A percentile compares a stretch with the other conserved stretches of the same genome.
These are phyloP conservation scores for Russula olivacea DNA, from an alignment of 768 basidiomycete genomes.

Conservation along the genomic window DNA sequence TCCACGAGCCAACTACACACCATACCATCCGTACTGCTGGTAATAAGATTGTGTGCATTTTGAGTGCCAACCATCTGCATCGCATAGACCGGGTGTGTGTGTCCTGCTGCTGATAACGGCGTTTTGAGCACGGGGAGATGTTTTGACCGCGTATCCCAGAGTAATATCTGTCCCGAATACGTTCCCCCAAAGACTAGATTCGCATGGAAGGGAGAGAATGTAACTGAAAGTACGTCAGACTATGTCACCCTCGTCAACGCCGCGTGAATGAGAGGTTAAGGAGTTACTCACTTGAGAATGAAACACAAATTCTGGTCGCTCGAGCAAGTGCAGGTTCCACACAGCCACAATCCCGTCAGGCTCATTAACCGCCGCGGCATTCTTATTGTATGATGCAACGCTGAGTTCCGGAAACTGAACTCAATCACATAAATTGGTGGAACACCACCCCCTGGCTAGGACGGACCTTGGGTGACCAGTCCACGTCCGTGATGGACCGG, in stretches of 20 bases:
- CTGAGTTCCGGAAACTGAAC: slow-evolving; percentile 89
- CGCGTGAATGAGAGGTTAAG: background rate
- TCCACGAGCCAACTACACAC: slow-evolving; percentile 98
- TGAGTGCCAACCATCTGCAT: slow-evolving; percentile 99
- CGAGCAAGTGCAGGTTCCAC: slow-evolving; percentile 94
- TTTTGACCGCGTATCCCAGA: slow-evolving; percentile 98
- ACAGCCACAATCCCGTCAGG: slow-evolving; percentile 96
- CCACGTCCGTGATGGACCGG: slow-evolving; percentile 90
- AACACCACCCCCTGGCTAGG: background rate
- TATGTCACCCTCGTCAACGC: slow-evolving; percentile 21
- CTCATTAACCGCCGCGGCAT: slow-evolving; percentile 86
- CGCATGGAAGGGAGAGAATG: slow-evolving; percentile 96
- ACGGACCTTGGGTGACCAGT: slow-evolving; percentile 94
- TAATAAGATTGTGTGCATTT: slow-evolving; percentile 96
- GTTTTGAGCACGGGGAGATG: slow-evolving; percentile 96
- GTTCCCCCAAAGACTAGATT: slow-evolving; percentile 97
- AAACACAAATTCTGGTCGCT: slow-evolving; percentile 96
- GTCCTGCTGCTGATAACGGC: slow-evolving; percentile 90
- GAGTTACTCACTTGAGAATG: slow-evolving; percentile 78
- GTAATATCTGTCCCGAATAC: slow-evolving; percentile 96
- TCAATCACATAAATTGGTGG: background rate
- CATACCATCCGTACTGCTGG: slow-evolving; percentile 93
- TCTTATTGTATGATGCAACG: slow-evolving; percentile 97
- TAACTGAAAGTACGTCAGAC: slow-evolving; percentile 97
- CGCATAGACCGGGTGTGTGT: slow-evolving; percentile 97